Evolutionary conservation across 352 stramenopile genomes (phyloP), one percentile per base, ranked within the genome.

Genomic region (Globisporangium lucens): DNA sequence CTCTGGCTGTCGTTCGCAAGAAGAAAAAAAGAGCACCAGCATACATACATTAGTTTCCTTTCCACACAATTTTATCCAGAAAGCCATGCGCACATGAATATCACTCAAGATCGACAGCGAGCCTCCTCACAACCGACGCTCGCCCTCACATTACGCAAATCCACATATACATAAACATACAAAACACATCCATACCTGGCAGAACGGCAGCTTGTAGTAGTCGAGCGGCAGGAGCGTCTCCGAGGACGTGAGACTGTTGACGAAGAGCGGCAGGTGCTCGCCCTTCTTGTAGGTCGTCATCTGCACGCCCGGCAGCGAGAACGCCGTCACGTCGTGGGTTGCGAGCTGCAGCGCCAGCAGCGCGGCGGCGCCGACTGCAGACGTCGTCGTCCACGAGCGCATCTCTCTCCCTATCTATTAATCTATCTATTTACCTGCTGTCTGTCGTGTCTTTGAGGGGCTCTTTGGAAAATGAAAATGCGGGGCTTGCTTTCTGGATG

Each of bases 171-270:
- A 33, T 33, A 33, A 33, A 6, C 30, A 33, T 20, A 38, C 15
- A 17, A 36, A 20, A 59, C n/a, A 13, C 58, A n/a, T 30, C n/a
- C 61, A 29, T 55, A 92, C 83, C 79, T 93, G 85, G 72, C 97
- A 99, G 75, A 99, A 98, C 36, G 96, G 95, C 47, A 99, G 80
- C 69, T 94, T 97, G 87, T 99, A 99, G 83, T 99, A 99, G 65
- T 99, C 96, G 52, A 99, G 84, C 30, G 97, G 97, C 67, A 99
- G 83, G 67, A 99, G 84, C 53, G 96, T 99, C 75, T 99, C 96
- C 35, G 83, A 80, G 29, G 93, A 98, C 75, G 89, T 98, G 17
- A 99, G 76, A 72, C 93, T 98, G 82, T 98, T 98, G 57, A 98
- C 96, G 56, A 97, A 96, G 56, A 99, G 70, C 63, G 89, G 86